Evolutionary conservation across 2,329 filamentous ascomycete genomes (phyloP).

Genomic region (Fusarium sp.): DNA sequence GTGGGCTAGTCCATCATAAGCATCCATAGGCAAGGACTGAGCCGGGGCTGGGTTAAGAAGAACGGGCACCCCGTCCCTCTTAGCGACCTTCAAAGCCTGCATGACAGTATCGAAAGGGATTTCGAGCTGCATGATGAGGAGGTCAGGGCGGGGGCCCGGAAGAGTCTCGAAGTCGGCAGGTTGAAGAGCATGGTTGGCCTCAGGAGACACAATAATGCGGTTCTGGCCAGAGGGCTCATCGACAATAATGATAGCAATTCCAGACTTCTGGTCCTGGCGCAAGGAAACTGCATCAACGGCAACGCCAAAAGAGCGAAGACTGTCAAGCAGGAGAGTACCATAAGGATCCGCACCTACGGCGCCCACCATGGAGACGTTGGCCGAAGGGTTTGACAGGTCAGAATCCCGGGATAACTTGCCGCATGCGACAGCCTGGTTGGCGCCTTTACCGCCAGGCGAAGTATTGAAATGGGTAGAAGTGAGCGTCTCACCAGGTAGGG

Average conservation of each 20-base stretch:
- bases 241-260: slow-evolving; percentile 80
- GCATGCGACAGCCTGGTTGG: slow-evolving; percentile 93
- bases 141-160: slow-evolving; percentile 60
- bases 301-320: slow-evolving; percentile 71
- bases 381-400: slow-evolving; percentile 50
- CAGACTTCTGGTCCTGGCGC: slow-evolving; percentile 64
- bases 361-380: slow-evolving; percentile 75
- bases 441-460: slow-evolving; percentile 91
- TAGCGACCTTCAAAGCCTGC: slow-evolving; percentile 65
- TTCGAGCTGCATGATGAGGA: slow-evolving; percentile 83
- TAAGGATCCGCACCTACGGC: slow-evolving; percentile 78
- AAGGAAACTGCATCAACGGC: slow-evolving; percentile 65
- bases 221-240: slow-evolving; percentile 79
- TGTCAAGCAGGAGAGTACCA: slow-evolving; percentile 67
- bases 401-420: slow-evolving; percentile 77
- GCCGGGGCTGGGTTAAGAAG: slow-evolving; percentile 90
- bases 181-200: slow-evolving; percentile 70
- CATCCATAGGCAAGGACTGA: slow-evolving; percentile 71
- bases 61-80: slow-evolving; percentile 65
- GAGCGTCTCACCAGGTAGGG: slow-evolving; percentile 86
- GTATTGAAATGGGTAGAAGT: slow-evolving; percentile 81
- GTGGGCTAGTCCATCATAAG: slow-evolving; percentile 76
- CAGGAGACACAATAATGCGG: slow-evolving; percentile 77
- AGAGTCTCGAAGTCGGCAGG: slow-evolving; percentile 52
- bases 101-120: slow-evolving; percentile 75